Conservation (phyloP, 1,284 basidiomycete genomes). For the Hypsizygus ulmarius region DNA sequence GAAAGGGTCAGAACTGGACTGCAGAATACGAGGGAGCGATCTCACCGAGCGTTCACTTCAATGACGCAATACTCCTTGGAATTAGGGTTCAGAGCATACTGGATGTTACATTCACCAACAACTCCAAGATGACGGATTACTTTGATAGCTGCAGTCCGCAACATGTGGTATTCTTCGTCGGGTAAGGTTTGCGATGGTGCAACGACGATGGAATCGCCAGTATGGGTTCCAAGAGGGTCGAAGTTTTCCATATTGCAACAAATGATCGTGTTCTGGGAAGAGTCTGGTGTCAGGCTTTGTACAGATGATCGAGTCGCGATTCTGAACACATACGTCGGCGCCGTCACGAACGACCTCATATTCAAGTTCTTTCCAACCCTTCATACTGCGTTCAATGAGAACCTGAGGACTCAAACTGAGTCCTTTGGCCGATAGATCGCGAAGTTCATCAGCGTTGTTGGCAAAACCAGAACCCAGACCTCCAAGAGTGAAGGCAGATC, state of each 20-base stretch:
- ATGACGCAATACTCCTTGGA: constrained; percentile 97
- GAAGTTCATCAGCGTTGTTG: constrained; percentile 91
- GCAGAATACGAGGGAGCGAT: not conserved
- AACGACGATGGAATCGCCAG: constrained; percentile 99
- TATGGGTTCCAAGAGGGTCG: constrained; percentile 97
- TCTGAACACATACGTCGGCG: constrained; percentile 68
- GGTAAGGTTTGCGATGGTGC: constrained; percentile 98
- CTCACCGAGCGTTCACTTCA: constrained; percentile 91
- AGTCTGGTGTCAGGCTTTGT: constrained; percentile 9
- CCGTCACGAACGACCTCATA: constrained; percentile 99
- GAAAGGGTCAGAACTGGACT: constrained; percentile 3
- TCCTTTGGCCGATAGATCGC: constrained; percentile 91
- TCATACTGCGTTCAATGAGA: constrained; percentile 96
- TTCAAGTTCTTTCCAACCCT: constrained; percentile 99
- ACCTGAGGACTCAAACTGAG: constrained; percentile 94
- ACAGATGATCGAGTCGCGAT: constrained; percentile 1
- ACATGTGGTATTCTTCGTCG: constrained; percentile 99
- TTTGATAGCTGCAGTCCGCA: constrained; percentile 96
- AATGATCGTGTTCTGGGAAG: constrained; percentile 80
- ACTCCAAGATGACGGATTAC: constrained; percentile 97
- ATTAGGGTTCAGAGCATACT: constrained; percentile 95
- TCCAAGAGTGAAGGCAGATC: constrained; percentile 97
- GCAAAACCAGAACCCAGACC: constrained; percentile 99
- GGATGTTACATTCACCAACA: constrained; percentile 98
- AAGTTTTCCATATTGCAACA: constrained; percentile 99